These are phyloP conservation scores for Funneliformis caledonium DNA, from an alignment of 371 early-diverging fungal genomes.

Conservation along the genomic window DNA sequence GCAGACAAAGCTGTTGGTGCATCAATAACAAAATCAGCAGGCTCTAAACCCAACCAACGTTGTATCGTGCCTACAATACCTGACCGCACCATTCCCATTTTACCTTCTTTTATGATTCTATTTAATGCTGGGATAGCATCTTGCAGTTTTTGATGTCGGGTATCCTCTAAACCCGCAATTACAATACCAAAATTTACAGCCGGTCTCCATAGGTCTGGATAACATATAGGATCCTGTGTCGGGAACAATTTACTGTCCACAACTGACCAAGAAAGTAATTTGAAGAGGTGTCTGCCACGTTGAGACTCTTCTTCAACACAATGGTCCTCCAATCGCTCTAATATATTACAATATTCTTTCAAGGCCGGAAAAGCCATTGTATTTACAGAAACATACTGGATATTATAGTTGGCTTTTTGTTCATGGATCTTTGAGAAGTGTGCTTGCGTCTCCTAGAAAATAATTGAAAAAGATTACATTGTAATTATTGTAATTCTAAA, in stretches of 20 bases:
- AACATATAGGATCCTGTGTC: constrained; percentile 1
- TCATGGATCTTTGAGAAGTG: neutral
- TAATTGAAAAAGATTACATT: constrained; percentile 13
- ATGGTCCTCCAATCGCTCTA: neutral
- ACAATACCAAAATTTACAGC: neutral
- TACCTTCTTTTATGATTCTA: constrained; percentile 5
- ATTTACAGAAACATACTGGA: neutral
- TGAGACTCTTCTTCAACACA: constrained; percentile 2
- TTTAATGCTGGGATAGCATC: constrained; percentile 2
- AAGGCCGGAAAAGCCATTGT: constrained; percentile 18
- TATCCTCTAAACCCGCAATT: constrained; percentile 9
- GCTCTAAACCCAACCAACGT: constrained; percentile 1
- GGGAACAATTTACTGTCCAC: constrained; percentile 27
- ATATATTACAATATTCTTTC: constrained; percentile 12
- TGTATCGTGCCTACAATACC: neutral
- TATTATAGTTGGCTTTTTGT: neutral
- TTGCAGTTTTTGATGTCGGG: neutral
- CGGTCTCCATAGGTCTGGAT: neutral
- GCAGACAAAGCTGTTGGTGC: constrained; percentile 14
- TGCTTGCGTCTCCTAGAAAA: neutral
- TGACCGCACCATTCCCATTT: neutral
- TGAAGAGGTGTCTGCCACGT: constrained; percentile 2
- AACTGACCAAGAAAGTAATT: constrained; percentile 17
- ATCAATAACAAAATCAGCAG: constrained; percentile 18
- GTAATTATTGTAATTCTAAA: neutral